Evolutionary conservation across 371 early-diverging fungal genomes (phyloP), one percentile per base, ranked within the genome.

Genomic region (Mucor racemosus): DNA sequence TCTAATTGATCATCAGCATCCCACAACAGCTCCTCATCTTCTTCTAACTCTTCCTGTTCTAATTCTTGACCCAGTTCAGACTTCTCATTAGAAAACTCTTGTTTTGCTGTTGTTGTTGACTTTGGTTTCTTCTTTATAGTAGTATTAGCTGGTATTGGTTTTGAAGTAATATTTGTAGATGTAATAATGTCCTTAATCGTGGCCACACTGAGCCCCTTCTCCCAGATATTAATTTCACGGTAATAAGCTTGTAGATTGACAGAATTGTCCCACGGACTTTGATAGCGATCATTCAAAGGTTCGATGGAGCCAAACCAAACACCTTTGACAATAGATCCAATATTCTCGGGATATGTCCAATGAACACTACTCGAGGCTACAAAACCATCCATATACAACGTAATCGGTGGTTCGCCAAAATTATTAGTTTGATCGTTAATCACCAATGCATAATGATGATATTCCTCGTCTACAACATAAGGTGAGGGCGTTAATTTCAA

Each of bases 261-360:
- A 8, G 68, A 38, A 35, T 72, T 75, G 26, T 84, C 81, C 84
- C 84, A 84, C 8, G 74, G 69, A 53, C 76, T 72, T 69, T 81
- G 81, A 42, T 81, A 81, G 17, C 74, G 62, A 26, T 68, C 73
- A 50, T 70, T 70, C n/a, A 70, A 65, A 5, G 84, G 80, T 54
- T 81, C 84, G 35, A 76, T 70, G 0, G 79, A 77, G 1, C 84
- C 84, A 61, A 84, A 75, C 84, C 84, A 84, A 6, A 84, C 31
- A 14, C 84, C 81, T 1, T 69, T 67, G 8, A 84, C 64, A 8
- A 65, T 50, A n/a, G 65, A 55, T 7, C 68, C 73, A 9, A 64
- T 65, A 4, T 21, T 50, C 21, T 33, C 54, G 19, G 80, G 77
- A 4, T 67, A 60, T 3, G 53, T 34, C 81, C 79, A 81, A n/a